Percentiles rank a stretch among this genome's conserved stretches.
Conservation (phyloP, 1,139 yeast genomes). For the Pichia cactophila region DNA sequence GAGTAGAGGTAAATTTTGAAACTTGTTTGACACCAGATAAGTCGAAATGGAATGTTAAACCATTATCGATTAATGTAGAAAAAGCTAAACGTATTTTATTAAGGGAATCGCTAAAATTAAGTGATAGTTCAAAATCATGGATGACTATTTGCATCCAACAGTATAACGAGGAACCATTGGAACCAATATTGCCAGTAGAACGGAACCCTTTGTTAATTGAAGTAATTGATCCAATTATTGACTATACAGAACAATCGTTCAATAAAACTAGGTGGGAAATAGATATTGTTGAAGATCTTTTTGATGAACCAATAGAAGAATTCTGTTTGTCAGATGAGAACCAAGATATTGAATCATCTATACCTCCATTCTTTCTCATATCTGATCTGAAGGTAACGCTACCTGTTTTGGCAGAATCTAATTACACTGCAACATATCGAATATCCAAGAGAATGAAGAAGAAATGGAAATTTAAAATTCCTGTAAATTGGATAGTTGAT, state of each 20-base stretch:
- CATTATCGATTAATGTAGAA: too few relatives aligned
- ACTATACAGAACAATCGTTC: background rate
- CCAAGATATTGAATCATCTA: background rate
- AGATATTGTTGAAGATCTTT: background rate
- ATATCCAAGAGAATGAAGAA: too few relatives aligned
- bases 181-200: background rate
- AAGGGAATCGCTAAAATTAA: background rate
- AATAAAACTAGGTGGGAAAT: background rate
- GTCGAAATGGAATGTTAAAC: background rate
- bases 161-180: background rate
- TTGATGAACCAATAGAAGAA: background rate
- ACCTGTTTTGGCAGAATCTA: background rate
- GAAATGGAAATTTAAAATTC: background rate
- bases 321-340: background rate
- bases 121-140: background rate
- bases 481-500: background rate
- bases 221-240: background rate
- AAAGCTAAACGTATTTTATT: background rate
- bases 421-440: background rate
- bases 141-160: background rate
- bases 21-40: background rate
- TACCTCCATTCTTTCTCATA: background rate
- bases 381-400: background rate
- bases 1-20: background rate
- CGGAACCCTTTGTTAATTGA: background rate